Conservation (phyloP, 371 early-diverging fungal species). For the Mucor irregularis region DNA sequence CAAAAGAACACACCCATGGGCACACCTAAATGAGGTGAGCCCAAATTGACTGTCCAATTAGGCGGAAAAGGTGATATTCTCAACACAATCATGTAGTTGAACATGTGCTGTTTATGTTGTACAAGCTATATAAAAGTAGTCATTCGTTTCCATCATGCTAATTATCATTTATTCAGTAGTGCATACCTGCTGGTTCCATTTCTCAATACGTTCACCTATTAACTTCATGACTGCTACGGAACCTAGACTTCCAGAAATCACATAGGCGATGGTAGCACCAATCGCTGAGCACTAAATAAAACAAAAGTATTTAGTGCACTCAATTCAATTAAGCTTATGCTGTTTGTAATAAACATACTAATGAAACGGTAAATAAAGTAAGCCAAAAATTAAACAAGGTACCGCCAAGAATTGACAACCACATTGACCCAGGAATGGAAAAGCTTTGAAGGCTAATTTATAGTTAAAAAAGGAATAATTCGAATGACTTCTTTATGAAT, state of each 20-base stretch:
- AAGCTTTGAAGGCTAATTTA: slow-evolving; percentile 69
- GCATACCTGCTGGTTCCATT: slow-evolving; percentile 63
- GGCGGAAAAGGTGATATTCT: slow-evolving; percentile 63
- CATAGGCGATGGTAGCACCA: slow-evolving; percentile 60
- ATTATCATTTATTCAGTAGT: neutral
- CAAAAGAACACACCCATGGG: slow-evolving; percentile 53
- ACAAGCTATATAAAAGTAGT: slow-evolving; percentile 33
- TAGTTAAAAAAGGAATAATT: neutral
- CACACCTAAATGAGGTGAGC: slow-evolving; percentile 63
- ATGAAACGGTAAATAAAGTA: slow-evolving; percentile 55
- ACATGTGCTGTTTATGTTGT: slow-evolving; percentile 58
- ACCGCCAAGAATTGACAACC: slow-evolving; percentile 67
- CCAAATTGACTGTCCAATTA: slow-evolving; percentile 66
- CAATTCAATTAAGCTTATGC: neutral
- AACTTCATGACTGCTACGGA: slow-evolving; percentile 55
- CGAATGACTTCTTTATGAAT: neutral
- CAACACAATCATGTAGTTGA: slow-evolving; percentile 64
- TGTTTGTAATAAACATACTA: slow-evolving; percentile 38
- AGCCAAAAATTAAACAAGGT: slow-evolving; percentile 63
- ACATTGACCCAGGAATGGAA: slow-evolving; percentile 71
- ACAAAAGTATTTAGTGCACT: neutral
- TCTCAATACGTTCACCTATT: slow-evolving; percentile 53
- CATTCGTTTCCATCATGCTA: neutral
- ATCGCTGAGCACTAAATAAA: slow-evolving; percentile 52
- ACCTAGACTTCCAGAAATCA: slow-evolving; percentile 58